Conservation (phyloP, 805 yeast genomes). For the Limtongia smithiae region DNA sequence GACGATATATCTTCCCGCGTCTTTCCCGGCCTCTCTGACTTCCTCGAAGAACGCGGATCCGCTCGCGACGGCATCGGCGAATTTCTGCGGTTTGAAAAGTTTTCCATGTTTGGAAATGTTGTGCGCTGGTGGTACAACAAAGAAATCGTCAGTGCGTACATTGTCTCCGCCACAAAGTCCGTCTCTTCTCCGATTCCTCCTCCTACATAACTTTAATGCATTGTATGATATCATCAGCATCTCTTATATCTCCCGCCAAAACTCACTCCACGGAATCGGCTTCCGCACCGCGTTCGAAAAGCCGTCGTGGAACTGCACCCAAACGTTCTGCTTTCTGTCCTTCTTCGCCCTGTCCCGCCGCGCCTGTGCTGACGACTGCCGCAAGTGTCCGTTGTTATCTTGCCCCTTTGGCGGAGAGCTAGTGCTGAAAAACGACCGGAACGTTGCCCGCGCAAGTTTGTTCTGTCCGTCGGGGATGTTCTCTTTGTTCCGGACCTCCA, state of each 20-base stretch:
- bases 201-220: neutral
- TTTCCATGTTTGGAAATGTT: conserved; percentile 9
- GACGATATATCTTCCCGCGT: conserved; percentile 19
- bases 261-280: conserved; percentile 65
- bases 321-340: conserved; percentile 40
- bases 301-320: conserved; percentile 88
- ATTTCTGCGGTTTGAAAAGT: conserved; percentile 12
- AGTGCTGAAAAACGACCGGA: conserved; percentile 7
- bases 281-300: conserved; percentile 83
- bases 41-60: conserved; percentile 6
- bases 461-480: neutral
- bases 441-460: too few species aligned
- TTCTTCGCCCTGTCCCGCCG: neutral
- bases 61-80: conserved; percentile 5
- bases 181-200: neutral
- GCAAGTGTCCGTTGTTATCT: conserved; percentile 3
- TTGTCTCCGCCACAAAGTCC: conserved; percentile 3
- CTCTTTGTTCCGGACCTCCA: neutral
- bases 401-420: too few species aligned
- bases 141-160: conserved; percentile 11
- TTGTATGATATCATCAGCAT: neutral
- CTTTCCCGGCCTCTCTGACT: conserved; percentile 19
- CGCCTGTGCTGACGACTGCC: conserved; percentile 11
- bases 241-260: conserved; percentile 46
- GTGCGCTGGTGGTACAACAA: conserved; percentile 20